A percentile compares a stretch with the other conserved stretches of the same genome.
Conservation (phyloP, 306 rosid species). For the Hippophae tibetana region DNA sequence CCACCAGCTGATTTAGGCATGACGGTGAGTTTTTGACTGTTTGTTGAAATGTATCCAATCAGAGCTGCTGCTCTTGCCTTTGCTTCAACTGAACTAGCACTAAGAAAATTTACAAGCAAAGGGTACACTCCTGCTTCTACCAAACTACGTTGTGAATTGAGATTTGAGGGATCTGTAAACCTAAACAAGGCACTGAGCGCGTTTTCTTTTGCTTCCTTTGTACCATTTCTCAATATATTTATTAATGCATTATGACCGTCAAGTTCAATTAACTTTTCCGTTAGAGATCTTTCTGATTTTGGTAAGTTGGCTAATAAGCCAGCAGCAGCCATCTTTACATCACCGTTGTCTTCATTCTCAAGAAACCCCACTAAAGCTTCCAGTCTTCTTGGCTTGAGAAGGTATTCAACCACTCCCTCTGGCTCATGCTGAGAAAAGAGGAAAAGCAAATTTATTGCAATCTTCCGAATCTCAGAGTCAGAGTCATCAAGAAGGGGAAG, state of each 20-base stretch:
- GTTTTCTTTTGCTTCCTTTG: conserved; percentile 64
- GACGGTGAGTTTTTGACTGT: conserved; percentile 47
- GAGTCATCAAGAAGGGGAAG: conserved; percentile 70
- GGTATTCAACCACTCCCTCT: conserved; percentile 74
- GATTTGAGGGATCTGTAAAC: conserved; percentile 68
- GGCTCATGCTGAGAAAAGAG: conserved; percentile 79
- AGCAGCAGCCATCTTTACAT: conserved; percentile 76
- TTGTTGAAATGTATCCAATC: conserved; percentile 64
- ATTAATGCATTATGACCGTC: conserved; percentile 63
- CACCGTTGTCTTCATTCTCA: conserved; percentile 45
- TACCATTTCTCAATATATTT: conserved; percentile 50
- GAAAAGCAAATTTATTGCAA: conserved; percentile 54
- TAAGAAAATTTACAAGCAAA: conserved; percentile 51
- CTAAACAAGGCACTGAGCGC: conserved; percentile 88
- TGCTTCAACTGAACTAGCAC: conserved; percentile 47
- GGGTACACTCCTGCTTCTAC: conserved; percentile 66
- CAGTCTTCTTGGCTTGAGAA: conserved; percentile 74
- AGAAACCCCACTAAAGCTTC: conserved; percentile 78
- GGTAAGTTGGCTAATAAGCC: conserved; percentile 77
- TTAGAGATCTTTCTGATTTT: conserved; percentile 54
- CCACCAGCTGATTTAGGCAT: conserved; percentile 28
- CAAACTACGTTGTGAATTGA: conserved; percentile 45
- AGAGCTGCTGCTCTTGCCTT: conserved; percentile 88
- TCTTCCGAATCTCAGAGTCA: conserved; percentile 56
- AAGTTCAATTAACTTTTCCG: conserved; percentile 46